Base-by-base conservation (phyloP, 257 asterid genomes). In the Salvia rosmarinus region DNA sequence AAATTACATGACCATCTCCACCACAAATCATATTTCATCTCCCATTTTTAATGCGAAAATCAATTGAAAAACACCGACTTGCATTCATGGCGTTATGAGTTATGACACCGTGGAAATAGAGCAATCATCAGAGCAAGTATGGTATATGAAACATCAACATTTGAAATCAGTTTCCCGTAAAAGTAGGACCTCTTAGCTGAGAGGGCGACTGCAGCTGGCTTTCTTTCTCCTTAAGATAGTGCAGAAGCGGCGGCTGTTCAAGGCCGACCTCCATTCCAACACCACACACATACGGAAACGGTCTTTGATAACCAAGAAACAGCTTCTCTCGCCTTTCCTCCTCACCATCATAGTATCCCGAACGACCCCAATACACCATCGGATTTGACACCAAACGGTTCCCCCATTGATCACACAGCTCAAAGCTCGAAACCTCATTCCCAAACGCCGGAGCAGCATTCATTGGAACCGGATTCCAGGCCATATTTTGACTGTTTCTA, bases 201-300 rank as follows among this genome's bases (percentile, higher is more conserved):
- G 85, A 68, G 35, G 82, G 90, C 4, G 84, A 74, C 57, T 84
- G 91, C 54, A 86, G 62, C 23, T 85, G 86, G 82, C 94, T 80
- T 40, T 92, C 96, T 57, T 75, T 91, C 70, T 89, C 96, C 78
- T 89, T 92, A 10, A 88, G 96, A 79, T 85, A 78, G 60, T 88
- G 90, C 79, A 88, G 60, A 28, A 88, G 86, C 1, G 82, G 81
- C n/a, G 44, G 44, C 70, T 88, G 88, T 73, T 89, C 90, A 5
- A 84, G 58, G 47, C 84, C 70, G 3, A 86, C 9, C 63, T 85
- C 90, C 72, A 72, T 76, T 6, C 85, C 91, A 61, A 64, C 76
- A 60, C 88, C 88, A 66, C 84, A 82, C 1, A 73, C 79, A 60
- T 83, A 85, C 46, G 89, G 86, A 39, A 77, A 83, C 16, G 89